Evolutionary conservation across 2,329 filamentous ascomycete species (phyloP).

Genomic region (Eutypa lata): DNA sequence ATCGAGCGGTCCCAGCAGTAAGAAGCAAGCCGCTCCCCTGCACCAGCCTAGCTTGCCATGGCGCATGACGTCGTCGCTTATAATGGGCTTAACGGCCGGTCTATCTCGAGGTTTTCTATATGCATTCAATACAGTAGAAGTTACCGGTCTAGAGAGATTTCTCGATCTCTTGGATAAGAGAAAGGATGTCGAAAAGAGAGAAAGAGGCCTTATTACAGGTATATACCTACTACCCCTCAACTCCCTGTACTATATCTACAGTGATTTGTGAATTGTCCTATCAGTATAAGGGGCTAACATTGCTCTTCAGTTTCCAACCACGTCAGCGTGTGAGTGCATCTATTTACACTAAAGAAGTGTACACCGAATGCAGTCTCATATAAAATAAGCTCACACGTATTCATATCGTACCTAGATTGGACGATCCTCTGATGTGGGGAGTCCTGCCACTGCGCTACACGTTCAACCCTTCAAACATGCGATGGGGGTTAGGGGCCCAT

Average conservation of each 20-base stretch:
- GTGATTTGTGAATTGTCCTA: neutral
- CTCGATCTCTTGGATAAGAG: conserved; percentile 72
- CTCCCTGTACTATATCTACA: too few relatives aligned
- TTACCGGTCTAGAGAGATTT: conserved; percentile 73
- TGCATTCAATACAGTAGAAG: conserved; percentile 70
- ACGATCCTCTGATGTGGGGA: conserved; percentile 94
- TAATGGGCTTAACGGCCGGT: conserved; percentile 70
- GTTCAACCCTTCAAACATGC: conserved; percentile 69
- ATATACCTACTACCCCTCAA: conserved; percentile 21
- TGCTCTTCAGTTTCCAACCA: conserved; percentile 74
- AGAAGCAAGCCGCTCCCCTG: conserved; percentile 8
- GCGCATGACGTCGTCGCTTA: conserved; percentile 68
- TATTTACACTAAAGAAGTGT: conserved; percentile 13
- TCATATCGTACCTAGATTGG: conserved; percentile 58
- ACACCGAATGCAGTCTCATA: conserved; percentile 19
- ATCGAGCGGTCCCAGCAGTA: conserved; percentile 9
- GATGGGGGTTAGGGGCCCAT: conserved; percentile 89
- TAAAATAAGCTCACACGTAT: conserved; percentile 10
- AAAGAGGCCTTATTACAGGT: conserved; percentile 83
- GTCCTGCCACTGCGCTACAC: conserved; percentile 73
- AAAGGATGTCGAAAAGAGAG: conserved; percentile 60
- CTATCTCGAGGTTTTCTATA: conserved; percentile 74
- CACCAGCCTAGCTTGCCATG: conserved; percentile 60
- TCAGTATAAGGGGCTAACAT: conserved; percentile 9
- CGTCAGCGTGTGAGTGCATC: conserved; percentile 72